phyloP scores from a whole-genome alignment of 495 filamentous ascomycete species.

The Xylaria intraflava region DNA sequence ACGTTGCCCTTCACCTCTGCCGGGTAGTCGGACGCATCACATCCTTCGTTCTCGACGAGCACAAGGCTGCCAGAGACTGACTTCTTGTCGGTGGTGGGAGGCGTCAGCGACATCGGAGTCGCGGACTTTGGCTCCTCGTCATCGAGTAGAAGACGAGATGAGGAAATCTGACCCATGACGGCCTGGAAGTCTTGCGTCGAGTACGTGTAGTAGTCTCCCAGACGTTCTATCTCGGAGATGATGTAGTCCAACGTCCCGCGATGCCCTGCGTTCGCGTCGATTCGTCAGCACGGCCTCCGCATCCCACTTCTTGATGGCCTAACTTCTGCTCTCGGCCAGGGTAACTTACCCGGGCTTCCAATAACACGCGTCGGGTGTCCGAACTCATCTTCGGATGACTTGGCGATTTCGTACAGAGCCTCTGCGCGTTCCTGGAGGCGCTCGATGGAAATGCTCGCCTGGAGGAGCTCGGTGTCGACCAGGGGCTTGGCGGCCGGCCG shows the following conservation, averaged over 20 bases:
- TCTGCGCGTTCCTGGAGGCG: slow-evolving; percentile 49
- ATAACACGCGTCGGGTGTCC: slow-evolving; percentile 59
- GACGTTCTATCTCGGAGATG: slow-evolving; percentile 38
- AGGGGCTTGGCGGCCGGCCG: slow-evolving; percentile 20
- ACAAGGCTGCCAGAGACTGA: slow-evolving; percentile 43
- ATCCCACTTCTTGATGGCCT: background rate
- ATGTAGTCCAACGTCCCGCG: slow-evolving; percentile 55
- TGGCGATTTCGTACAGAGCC: slow-evolving; percentile 50
- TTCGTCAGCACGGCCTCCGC: background rate
- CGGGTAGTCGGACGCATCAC: slow-evolving; percentile 42
- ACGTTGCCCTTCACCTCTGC: slow-evolving; percentile 41
- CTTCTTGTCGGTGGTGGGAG: slow-evolving; percentile 50
- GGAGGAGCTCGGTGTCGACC: slow-evolving; percentile 47
- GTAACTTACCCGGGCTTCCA: slow-evolving; percentile 48
- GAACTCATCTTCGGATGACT: slow-evolving; percentile 47
- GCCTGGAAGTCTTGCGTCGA: slow-evolving; percentile 54
- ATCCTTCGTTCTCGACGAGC: slow-evolving; percentile 42
- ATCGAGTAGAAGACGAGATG: slow-evolving; percentile 51
- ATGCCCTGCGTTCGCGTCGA: slow-evolving; percentile 42
- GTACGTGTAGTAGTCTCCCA: slow-evolving; percentile 53
- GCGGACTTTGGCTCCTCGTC: slow-evolving; percentile 45
- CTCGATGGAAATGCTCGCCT: slow-evolving; percentile 46
- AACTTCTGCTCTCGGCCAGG: background rate
- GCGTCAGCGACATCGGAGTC: slow-evolving; percentile 52
- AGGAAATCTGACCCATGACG: slow-evolving; percentile 50